phyloP scores from a whole-genome alignment of 2,329 filamentous ascomycete genomes.

The Knufia fluminis region DNA sequence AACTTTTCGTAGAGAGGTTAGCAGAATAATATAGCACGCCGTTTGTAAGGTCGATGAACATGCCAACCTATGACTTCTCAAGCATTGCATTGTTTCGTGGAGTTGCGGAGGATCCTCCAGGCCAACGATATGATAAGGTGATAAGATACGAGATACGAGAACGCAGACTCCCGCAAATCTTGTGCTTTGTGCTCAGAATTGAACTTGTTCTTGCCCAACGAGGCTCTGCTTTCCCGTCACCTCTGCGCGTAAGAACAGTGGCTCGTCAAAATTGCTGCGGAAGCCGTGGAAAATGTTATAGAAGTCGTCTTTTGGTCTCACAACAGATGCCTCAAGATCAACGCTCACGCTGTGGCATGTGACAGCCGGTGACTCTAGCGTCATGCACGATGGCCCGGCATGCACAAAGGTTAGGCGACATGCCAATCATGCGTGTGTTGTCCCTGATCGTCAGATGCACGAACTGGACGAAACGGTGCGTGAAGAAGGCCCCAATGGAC shows the following conservation, averaged over 20 bases:
- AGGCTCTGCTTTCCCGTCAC: background rate
- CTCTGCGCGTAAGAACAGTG: too few relatives aligned
- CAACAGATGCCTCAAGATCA: background rate
- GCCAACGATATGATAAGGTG: background rate
- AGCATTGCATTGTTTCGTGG: background rate
- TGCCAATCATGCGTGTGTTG: background rate
- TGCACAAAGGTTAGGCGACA: too few relatives aligned
- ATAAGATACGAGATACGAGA: background rate
- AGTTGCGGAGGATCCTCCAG: background rate
- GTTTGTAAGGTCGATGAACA: too few relatives aligned
- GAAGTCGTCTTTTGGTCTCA: too few relatives aligned
- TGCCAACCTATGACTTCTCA: too few relatives aligned
- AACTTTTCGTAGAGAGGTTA: background rate
- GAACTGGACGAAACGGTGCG: background rate
- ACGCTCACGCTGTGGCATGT: background rate
- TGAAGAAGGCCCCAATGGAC: too few relatives aligned
- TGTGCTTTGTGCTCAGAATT: background rate
- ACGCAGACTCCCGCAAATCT: background rate
- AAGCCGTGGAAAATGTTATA: too few relatives aligned
- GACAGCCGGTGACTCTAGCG: background rate
- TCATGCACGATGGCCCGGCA: background rate
- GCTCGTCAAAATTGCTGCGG: too few relatives aligned
- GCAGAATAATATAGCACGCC: background rate
- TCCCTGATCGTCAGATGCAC: background rate
- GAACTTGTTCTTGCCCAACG: background rate